Evolutionary conservation across 164 flowering plant genomes (phyloP).

Genomic region (Vitis cinerea): DNA sequence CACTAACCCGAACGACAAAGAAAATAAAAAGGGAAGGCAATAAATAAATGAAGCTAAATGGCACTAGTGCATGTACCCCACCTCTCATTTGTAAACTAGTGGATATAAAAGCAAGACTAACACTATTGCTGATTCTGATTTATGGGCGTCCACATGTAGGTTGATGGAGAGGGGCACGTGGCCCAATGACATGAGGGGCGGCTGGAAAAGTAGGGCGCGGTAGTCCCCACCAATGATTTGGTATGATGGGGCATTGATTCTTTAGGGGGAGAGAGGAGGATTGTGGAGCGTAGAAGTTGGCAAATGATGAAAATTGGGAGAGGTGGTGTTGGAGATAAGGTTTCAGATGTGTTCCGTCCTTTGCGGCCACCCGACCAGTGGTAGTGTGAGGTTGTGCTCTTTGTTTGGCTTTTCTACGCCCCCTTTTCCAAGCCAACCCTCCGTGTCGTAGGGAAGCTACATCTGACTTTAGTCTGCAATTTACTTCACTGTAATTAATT

Average conservation of each 20-base stretch:
- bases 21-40: not conserved
- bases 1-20: not conserved
- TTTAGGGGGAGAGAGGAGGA: constrained; percentile 8
- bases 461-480: constrained; percentile 2
- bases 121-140: not conserved
- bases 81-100: not conserved
- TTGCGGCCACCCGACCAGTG: constrained; percentile 24
- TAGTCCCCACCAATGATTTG: constrained; percentile 31
- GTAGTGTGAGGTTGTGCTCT: constrained; percentile 20
- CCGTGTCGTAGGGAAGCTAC: constrained; percentile 8
- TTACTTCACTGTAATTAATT: not conserved
- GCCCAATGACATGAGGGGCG: not conserved
- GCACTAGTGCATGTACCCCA: not conserved
- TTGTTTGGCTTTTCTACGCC: constrained; percentile 24
- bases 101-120: not conserved
- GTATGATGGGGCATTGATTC: constrained; percentile 30
- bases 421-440: constrained; percentile 6
- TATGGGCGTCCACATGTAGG: not conserved
- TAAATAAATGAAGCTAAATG: constrained; percentile 2
- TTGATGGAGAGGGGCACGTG: not conserved
- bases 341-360: constrained; percentile 29
- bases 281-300: constrained; percentile 10
- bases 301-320: constrained; percentile 10
- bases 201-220: constrained; percentile 1
- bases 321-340: constrained; percentile 31